Conservation (phyloP, 1,139 yeast genomes). For the Blastobotrys proliferans region DNA sequence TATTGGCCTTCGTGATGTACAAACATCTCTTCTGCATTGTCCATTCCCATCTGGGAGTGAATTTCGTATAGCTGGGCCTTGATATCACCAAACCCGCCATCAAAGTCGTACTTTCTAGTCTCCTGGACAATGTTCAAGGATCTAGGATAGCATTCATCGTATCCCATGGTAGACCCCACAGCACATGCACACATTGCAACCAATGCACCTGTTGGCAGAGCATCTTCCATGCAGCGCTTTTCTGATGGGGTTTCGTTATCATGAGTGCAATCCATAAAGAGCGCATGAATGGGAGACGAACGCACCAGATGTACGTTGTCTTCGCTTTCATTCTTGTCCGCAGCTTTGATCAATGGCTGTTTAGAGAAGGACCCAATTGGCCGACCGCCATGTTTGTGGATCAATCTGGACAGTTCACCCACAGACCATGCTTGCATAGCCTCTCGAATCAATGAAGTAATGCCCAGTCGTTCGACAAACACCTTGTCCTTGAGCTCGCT, state of each 20-base stretch:
- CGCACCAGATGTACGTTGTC: constrained; percentile 45
- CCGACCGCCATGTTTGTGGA: constrained; percentile 90
- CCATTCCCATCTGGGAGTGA: constrained; percentile 62
- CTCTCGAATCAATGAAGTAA: constrained; percentile 84
- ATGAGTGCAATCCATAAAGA: constrained; percentile 97
- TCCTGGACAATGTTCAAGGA: constrained; percentile 81
- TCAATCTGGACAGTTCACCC: constrained; percentile 77
- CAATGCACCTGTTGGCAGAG: constrained; percentile 89
- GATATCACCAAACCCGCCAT: constrained; percentile 68
- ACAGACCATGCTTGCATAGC: constrained; percentile 97
- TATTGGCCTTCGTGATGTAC: constrained; percentile 92
- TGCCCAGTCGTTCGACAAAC: constrained; percentile 85
- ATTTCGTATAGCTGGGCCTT: constrained; percentile 57
- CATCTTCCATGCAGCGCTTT: constrained; percentile 89
- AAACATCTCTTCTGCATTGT: constrained; percentile 83
- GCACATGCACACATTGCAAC: constrained; percentile 93
- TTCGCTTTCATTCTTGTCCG: constrained; percentile 15
- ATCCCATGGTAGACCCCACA: constrained; percentile 91
- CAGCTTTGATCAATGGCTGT: constrained; percentile 27
- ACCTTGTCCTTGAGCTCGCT: constrained; percentile 86
- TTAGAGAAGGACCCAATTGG: constrained; percentile 80
- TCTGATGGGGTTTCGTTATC: constrained; percentile 89
- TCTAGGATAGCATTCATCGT: constrained; percentile 85
- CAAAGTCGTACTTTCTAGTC: constrained; percentile 56
- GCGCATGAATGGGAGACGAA: constrained; percentile 77